A percentile compares a stretch with the other conserved stretches of the same genome.
Conservation (phyloP, 2,329 filamentous ascomycete species). For the Hypoxylon sp. region DNA sequence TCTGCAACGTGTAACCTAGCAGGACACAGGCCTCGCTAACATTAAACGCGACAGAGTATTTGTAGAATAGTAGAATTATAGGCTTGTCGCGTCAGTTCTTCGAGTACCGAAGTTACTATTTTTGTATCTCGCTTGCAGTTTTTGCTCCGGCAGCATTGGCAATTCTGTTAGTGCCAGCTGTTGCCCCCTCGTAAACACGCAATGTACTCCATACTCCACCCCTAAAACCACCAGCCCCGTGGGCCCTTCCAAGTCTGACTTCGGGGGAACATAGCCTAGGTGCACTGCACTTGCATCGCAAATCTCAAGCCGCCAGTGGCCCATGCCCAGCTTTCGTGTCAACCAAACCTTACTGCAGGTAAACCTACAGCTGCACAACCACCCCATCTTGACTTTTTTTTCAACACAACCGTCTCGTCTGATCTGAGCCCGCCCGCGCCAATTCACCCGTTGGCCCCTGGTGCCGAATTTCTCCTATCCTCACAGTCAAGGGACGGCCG, state of each 20-base stretch:
- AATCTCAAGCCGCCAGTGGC: constrained; percentile 20
- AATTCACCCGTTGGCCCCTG: constrained; percentile 37
- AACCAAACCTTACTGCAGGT: constrained; percentile 15
- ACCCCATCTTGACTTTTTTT: constrained; percentile 38
- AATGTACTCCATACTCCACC: constrained; percentile 24
- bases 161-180: constrained; percentile 19
- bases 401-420: constrained; percentile 40
- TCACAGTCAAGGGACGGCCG: constrained; percentile 24
- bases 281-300: constrained; percentile 7
- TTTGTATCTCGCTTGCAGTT: constrained; percentile 16
- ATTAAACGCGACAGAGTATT: constrained; percentile 1
- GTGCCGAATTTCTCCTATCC: constrained; percentile 25
- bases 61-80: constrained; percentile 1
- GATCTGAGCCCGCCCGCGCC: constrained; percentile 36
- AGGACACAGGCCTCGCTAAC: constrained; percentile 7
- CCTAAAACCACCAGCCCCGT: constrained; percentile 22
- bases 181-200: constrained; percentile 17
- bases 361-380: constrained; percentile 29
- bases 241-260: constrained; percentile 7
- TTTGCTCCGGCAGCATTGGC: constrained; percentile 22
- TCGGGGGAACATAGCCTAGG: constrained; percentile 22
- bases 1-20: constrained; percentile 5
- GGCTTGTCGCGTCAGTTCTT: constrained; percentile 16
- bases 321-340: constrained; percentile 36
- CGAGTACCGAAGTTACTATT: constrained; percentile 23